A percentile compares a stretch with the other conserved stretches of the same genome.
phyloP scores from a whole-genome alignment of 495 filamentous ascomycete species.

The Evansstolkia leycettana region DNA sequence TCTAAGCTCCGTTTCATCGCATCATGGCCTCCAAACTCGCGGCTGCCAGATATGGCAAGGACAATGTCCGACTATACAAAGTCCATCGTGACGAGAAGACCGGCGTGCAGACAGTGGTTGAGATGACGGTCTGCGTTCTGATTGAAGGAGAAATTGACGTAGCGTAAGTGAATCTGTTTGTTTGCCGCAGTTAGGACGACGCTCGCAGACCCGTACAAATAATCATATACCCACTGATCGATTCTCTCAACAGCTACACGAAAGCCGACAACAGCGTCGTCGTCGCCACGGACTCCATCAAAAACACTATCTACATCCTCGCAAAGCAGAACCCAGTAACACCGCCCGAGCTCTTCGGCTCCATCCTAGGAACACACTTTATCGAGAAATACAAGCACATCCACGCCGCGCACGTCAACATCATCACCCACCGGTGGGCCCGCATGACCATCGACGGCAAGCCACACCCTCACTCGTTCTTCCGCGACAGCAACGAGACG shows the following conservation, averaged over 20 bases:
- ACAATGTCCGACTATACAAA: slow-evolving; percentile 97
- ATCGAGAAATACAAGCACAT: slow-evolving; percentile 80
- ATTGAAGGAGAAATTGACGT: slow-evolving; percentile 83
- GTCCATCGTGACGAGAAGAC: slow-evolving; percentile 68
- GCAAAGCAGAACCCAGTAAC: slow-evolving; percentile 90
- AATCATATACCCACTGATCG: neutral
- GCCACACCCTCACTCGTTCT: slow-evolving; percentile 93
- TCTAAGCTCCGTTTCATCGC: neutral
- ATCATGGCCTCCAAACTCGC: slow-evolving; percentile 45
- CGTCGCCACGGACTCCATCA: slow-evolving; percentile 94
- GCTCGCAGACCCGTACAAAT: slow-evolving; percentile 5
- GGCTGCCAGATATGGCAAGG: slow-evolving; percentile 82
- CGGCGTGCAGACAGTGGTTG: slow-evolving; percentile 70
- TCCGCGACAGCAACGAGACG: slow-evolving; percentile 79
- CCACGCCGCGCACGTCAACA: slow-evolving; percentile 62
- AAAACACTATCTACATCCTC: slow-evolving; percentile 91
- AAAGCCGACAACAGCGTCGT: slow-evolving; percentile 88
- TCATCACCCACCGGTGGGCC: slow-evolving; percentile 83
- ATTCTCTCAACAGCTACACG: slow-evolving; percentile 72
- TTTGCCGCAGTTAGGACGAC: neutral
- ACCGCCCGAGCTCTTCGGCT: slow-evolving; percentile 85
- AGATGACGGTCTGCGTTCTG: slow-evolving; percentile 88
- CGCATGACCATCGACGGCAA: slow-evolving; percentile 78
- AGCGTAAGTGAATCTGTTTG: slow-evolving; percentile 44
- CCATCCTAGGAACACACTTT: slow-evolving; percentile 77